Evolutionary conservation across 306 rosid genomes (phyloP), one percentile per base, ranked within the genome.

Genomic region (Cicer judaicum): DNA sequence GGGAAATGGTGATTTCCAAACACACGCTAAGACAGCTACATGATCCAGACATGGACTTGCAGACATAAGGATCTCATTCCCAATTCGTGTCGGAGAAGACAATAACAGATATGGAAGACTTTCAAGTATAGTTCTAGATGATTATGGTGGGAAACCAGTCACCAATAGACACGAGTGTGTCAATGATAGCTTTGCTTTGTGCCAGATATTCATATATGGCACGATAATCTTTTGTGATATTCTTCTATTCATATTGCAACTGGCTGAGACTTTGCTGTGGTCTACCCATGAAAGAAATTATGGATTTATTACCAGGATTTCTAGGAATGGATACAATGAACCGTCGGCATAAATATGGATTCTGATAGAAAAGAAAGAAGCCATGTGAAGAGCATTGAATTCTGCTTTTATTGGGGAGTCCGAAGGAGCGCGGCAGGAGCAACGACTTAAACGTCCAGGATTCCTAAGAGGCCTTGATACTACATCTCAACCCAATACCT

Each of bases 91-190:
- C 64, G 11, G 42, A 59, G 15, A 59, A 59, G 42, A 41, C 64
- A 29, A 29, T 29, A 21, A 11, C 15, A 47, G 52, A 47, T 29
- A 24, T 29, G 64, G 39, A 52, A 52, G 10, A 52, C 5, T 40
- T 56, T 56, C 39, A 56, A 24, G 40, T 56, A 56, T 56, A 24
- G 63, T 19, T 56, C 63, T 56, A 56, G 63, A 56, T 56, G 40
- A 56, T 24, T 56, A 21, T 21, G 63, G 24, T 44, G 49, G 49
- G 49, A 44, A 12, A 44, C 49, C n/a, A 3, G 5, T 29, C 34
- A 29, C 9, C 21, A 14, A 52, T 19, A 2, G 15, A 52, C 57
- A 9, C 57, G 18, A 52, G 41, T 10, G 40, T 29, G 15, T 57
- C 64, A 10, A 24, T 57, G 39, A 21, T 10, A 29, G 40, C 39